phyloP scores from a whole-genome alignment of 2,329 filamentous ascomycete species.

The Verticillium klebahnii region DNA sequence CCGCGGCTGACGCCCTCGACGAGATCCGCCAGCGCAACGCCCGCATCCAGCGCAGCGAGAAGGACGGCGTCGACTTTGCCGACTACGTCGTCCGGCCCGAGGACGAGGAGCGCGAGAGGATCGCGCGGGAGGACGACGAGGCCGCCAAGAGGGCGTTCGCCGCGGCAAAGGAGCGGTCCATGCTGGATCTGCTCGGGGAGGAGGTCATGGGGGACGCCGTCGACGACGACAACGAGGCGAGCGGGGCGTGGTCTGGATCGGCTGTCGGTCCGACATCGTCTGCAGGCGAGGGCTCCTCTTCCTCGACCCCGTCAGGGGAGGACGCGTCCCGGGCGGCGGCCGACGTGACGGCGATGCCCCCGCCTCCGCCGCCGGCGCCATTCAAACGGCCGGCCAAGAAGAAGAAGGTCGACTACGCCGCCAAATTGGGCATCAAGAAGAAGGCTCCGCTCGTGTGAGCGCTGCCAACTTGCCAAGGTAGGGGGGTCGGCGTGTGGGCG shows the following conservation, averaged over 20 bases:
- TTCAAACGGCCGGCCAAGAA: slow-evolving; percentile 71
- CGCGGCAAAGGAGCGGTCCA: slow-evolving; percentile 48
- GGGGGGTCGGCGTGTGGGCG: too few relatives aligned
- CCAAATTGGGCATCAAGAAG: slow-evolving; percentile 82
- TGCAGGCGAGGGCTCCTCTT: neutral
- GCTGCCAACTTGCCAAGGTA: too few relatives aligned
- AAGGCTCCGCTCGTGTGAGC: slow-evolving; percentile 56
- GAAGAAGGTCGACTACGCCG: slow-evolving; percentile 78
- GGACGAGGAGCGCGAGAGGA: slow-evolving; percentile 56
- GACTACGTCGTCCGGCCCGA: slow-evolving; percentile 48
- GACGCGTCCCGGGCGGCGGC: slow-evolving; percentile 14
- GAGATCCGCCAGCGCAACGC: slow-evolving; percentile 93
- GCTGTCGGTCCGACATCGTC: slow-evolving; percentile 2
- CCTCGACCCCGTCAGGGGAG: slow-evolving; percentile 14
- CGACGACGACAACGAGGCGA: neutral
- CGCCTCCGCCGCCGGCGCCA: slow-evolving; percentile 47
- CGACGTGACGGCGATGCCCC: slow-evolving; percentile 23
- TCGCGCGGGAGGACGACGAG: slow-evolving; percentile 80
- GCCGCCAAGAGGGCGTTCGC: slow-evolving; percentile 75
- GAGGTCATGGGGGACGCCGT: slow-evolving; percentile 28
- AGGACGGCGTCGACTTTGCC: slow-evolving; percentile 58
- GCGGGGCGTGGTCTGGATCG: neutral
- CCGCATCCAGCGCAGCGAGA: slow-evolving; percentile 70
- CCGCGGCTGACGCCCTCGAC: slow-evolving; percentile 89
- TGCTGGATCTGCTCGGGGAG: slow-evolving; percentile 41